phyloP scores from a whole-genome alignment of 2,329 filamentous ascomycete genomes.

The Colletotrichum cuscutae region DNA sequence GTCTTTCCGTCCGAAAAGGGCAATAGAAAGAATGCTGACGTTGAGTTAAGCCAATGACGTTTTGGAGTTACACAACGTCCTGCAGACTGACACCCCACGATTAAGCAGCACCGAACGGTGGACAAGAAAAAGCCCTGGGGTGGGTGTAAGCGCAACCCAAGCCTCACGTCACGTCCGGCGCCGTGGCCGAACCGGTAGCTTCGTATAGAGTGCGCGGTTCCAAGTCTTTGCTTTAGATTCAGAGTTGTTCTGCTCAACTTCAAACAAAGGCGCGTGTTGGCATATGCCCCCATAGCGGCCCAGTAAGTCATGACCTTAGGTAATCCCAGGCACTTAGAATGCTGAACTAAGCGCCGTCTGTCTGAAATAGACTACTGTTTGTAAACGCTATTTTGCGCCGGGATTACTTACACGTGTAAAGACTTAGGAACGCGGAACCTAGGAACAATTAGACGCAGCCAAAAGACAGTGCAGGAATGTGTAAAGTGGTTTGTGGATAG shows the following conservation, averaged over 20 bases:
- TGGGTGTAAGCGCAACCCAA: not conserved
- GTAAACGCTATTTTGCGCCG: not conserved
- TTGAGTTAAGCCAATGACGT: not conserved
- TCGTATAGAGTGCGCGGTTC: not conserved
- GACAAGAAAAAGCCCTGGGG: not conserved
- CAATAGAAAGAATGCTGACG: not conserved
- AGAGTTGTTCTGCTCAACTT: not conserved
- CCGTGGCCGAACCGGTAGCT: not conserved
- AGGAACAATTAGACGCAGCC: not conserved
- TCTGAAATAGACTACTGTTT: not conserved
- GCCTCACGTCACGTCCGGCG: not conserved
- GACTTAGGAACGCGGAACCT: not conserved
- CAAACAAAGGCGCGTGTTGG: not conserved
- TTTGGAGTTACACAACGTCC: not conserved
- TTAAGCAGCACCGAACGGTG: not conserved
- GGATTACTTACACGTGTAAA: not conserved
- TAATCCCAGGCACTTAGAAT: not conserved
- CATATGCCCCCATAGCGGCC: not conserved
- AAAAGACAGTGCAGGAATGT: constrained; percentile 30
- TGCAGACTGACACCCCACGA: not conserved
- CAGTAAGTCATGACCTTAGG: not conserved
- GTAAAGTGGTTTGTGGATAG: constrained; percentile 26
- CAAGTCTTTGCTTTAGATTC: not conserved
- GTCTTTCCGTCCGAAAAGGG: not conserved
- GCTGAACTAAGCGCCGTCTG: not conserved